Evolutionary conservation across 768 basidiomycete genomes (phyloP).

Genomic region (Hysterangium stoloniferum): DNA sequence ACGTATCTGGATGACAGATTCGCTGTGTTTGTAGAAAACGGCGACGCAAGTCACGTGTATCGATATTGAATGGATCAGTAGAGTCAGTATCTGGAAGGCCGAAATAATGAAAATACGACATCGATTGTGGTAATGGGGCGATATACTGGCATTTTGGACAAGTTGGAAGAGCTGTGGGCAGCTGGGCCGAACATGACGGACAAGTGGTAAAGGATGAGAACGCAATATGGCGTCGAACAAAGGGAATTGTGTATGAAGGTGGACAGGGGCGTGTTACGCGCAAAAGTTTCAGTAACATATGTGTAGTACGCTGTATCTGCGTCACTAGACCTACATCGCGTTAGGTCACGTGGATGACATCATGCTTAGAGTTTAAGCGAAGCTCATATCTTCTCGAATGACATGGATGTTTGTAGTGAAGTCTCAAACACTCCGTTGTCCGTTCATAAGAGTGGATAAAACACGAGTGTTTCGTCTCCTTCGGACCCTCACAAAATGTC

Average conservation of each 20-base stretch:
- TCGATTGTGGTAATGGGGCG: constrained; percentile 42
- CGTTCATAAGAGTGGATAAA: not conserved
- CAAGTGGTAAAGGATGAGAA: constrained; percentile 30
- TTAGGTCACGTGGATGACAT: not conserved
- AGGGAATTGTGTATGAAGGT: not conserved
- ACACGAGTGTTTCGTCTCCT: not conserved
- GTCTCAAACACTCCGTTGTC: too few relatives aligned
- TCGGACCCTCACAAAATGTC: constrained; percentile 27
- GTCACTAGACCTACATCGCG: not conserved
- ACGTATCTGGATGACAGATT: constrained; percentile 80
- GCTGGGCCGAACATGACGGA: constrained; percentile 50
- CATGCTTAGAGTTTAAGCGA: not conserved
- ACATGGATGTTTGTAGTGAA: not conserved
- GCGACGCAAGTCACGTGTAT: constrained; percentile 48
- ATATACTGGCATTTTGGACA: constrained; percentile 70
- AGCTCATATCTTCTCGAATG: not conserved
- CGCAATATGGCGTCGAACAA: not conserved
- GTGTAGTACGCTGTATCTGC: too few relatives aligned
- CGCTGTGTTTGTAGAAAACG: constrained; percentile 68
- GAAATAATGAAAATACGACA: constrained; percentile 63
- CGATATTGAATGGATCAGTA: constrained; percentile 66
- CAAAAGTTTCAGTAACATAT: not conserved
- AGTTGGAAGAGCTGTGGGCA: constrained; percentile 64
- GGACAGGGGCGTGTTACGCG: too few relatives aligned
- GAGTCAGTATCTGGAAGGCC: constrained; percentile 40